These are phyloP conservation scores for Mucor circinelloides DNA, from an alignment of 371 early-diverging fungal species.

Conservation along the genomic window DNA sequence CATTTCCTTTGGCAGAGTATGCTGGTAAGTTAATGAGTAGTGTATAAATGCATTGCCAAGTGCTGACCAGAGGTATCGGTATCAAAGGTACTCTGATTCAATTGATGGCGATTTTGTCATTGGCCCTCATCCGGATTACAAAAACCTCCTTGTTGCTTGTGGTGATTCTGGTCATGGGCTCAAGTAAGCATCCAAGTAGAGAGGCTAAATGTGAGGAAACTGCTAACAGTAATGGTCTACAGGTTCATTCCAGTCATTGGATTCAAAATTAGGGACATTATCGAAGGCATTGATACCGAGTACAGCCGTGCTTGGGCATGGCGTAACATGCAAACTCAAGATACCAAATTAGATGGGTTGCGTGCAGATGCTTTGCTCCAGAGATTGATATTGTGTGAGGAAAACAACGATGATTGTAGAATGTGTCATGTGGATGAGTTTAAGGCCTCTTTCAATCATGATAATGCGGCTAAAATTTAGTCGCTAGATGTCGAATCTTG, in stretches of 20 bases:
- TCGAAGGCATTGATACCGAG: conserved; percentile 32
- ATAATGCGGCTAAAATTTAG: not conserved
- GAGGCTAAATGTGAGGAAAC: not conserved
- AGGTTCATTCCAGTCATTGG: conserved; percentile 40
- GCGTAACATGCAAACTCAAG: conserved; percentile 23
- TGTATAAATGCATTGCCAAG: not conserved
- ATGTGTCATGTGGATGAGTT: conserved; percentile 23
- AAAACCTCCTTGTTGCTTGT: conserved; percentile 44
- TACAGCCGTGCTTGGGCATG: conserved; percentile 34
- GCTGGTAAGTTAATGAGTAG: conserved; percentile 32
- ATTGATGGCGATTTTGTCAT: conserved; percentile 51
- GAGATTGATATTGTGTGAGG: conserved; percentile 18
- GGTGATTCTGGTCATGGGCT: conserved; percentile 58
- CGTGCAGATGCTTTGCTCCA: conserved; percentile 21
- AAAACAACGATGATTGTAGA: conserved; percentile 16
- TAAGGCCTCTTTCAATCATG: conserved; percentile 8
- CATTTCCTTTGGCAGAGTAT: conserved; percentile 34
- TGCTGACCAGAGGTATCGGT: not conserved
- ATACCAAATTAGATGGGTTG: conserved; percentile 26
- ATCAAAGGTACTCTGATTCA: conserved; percentile 43
- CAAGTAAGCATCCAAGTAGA: conserved; percentile 30
- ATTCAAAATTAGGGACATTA: conserved; percentile 34
- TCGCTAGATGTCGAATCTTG: not conserved
- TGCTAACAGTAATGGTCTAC: not conserved
- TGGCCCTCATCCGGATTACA: conserved; percentile 42